A percentile compares a stretch with the other conserved stretches of the same genome.
These are phyloP conservation scores for Botryotinia narcissicola DNA, from an alignment of 2,329 filamentous ascomycete genomes.

Conservation along the genomic window DNA sequence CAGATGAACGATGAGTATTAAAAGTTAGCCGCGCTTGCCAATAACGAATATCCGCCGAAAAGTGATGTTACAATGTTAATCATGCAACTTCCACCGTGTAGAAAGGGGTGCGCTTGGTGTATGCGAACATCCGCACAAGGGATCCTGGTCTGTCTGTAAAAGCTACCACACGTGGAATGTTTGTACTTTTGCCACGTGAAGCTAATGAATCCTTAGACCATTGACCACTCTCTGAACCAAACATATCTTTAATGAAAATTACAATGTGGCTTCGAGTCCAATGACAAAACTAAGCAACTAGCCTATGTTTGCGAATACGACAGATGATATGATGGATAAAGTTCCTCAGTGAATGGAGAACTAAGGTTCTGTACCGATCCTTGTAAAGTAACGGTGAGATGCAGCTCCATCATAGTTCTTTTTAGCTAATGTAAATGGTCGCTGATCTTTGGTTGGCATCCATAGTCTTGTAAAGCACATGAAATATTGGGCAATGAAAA, in stretches of 20 bases:
- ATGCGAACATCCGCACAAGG: constrained; percentile 7
- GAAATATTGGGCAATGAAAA: background rate
- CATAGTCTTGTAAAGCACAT: background rate
- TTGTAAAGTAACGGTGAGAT: background rate
- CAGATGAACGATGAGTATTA: background rate
- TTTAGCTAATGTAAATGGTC: background rate
- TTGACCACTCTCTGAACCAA: background rate
- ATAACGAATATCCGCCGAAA: background rate
- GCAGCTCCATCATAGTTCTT: too few relatives aligned
- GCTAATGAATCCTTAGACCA: background rate
- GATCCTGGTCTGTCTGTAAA: background rate
- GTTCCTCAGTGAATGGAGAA: background rate
- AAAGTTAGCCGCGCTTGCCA: constrained; percentile 10
- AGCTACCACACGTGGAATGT: background rate
- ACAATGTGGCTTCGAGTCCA: constrained; percentile 1
- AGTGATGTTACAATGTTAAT: background rate
- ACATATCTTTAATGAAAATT: background rate
- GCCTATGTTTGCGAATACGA: background rate
- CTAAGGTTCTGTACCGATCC: background rate
- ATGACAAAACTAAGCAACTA: background rate
- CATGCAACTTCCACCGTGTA: constrained; percentile 3
- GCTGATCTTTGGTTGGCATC: background rate
- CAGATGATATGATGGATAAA: background rate
- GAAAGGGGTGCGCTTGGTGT: constrained; percentile 2
- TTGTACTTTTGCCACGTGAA: background rate